These are phyloP conservation scores for Populus hybrid DNA, from an alignment of 441 rosid species.

Conservation along the genomic window DNA sequence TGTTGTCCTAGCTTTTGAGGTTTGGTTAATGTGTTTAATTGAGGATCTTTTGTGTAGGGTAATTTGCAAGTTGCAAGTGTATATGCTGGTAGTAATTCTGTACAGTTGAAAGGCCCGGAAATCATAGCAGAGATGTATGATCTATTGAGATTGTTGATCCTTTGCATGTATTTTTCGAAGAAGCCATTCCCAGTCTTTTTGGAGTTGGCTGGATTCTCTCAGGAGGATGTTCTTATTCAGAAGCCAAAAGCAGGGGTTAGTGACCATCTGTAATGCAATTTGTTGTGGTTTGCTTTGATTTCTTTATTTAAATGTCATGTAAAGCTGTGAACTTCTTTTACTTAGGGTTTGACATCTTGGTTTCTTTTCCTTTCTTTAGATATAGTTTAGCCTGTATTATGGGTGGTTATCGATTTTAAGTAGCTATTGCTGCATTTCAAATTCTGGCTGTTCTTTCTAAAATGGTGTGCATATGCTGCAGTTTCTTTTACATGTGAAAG, in stretches of 20 bases:
- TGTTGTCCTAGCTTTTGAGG: not conserved
- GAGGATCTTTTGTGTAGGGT: slow-evolving; percentile 41
- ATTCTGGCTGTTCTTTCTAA: not conserved
- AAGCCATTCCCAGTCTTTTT: slow-evolving; percentile 86
- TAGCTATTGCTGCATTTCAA: not conserved
- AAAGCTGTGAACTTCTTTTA: not conserved
- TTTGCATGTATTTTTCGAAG: slow-evolving; percentile 87
- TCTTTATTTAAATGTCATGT: not conserved
- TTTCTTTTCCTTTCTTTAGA: not conserved
- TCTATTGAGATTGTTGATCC: slow-evolving; percentile 66
- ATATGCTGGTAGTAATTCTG: slow-evolving; percentile 67
- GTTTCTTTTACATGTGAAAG: not conserved
- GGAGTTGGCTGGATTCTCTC: slow-evolving; percentile 66
- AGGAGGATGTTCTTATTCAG: slow-evolving; percentile 80
- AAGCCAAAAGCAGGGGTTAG: slow-evolving; percentile 94
- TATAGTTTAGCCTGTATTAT: not conserved
- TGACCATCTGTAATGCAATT: not conserved
- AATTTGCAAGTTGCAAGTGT: slow-evolving; percentile 74
- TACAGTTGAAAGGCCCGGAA: slow-evolving; percentile 61
- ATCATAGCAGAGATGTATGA: slow-evolving; percentile 55
- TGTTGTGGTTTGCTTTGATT: not conserved
- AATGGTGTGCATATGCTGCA: not conserved
- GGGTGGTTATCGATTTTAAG: not conserved
- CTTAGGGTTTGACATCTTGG: not conserved
- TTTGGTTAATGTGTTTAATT: not conserved